phyloP scores from a whole-genome alignment of 768 basidiomycete genomes.

The Boletales sp. region DNA sequence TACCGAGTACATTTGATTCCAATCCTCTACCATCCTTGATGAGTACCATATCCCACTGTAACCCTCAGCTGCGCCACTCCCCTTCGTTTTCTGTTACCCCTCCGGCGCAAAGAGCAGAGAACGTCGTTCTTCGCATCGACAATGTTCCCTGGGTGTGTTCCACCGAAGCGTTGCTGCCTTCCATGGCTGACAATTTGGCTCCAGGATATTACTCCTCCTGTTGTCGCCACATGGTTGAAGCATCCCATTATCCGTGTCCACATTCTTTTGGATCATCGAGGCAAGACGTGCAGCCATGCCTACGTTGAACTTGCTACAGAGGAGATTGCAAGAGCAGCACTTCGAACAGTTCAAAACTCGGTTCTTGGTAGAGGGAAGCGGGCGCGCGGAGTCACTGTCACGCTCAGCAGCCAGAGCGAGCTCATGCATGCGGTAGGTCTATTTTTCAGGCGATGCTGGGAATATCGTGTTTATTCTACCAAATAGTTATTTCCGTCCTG shows the following conservation, averaged over 20 bases:
- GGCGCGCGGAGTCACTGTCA: slow-evolving; percentile 81
- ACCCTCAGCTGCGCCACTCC: slow-evolving; percentile 14
- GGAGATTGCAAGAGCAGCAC: slow-evolving; percentile 59
- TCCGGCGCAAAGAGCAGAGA: slow-evolving; percentile 28
- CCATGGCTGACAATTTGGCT: slow-evolving; percentile 6
- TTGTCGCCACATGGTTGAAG: slow-evolving; percentile 64
- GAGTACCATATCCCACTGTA: slow-evolving; percentile 31
- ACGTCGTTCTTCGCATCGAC: slow-evolving; percentile 75
- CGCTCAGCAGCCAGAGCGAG: slow-evolving; percentile 75
- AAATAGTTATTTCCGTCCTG: slow-evolving; percentile 76
- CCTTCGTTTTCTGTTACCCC: slow-evolving; percentile 11
- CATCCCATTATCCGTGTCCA: slow-evolving; percentile 64
- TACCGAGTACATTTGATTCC: slow-evolving; percentile 26
- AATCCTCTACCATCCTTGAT: slow-evolving; percentile 29
- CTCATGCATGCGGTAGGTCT: slow-evolving; percentile 68
- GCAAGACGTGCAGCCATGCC: slow-evolving; percentile 83
- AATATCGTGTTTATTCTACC: neutral
- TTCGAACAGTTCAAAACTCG: slow-evolving; percentile 48
- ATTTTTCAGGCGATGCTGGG: neutral
- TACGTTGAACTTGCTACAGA: slow-evolving; percentile 70
- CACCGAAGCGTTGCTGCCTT: neutral
- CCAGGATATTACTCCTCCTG: slow-evolving; percentile 81
- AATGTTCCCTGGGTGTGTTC: slow-evolving; percentile 82
- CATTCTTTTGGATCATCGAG: slow-evolving; percentile 75
- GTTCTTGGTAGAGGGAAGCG: slow-evolving; percentile 77